These are phyloP conservation scores for Rhodotorula sphaerocarpa DNA, from an alignment of 768 basidiomycete genomes.

Conservation along the genomic window DNA sequence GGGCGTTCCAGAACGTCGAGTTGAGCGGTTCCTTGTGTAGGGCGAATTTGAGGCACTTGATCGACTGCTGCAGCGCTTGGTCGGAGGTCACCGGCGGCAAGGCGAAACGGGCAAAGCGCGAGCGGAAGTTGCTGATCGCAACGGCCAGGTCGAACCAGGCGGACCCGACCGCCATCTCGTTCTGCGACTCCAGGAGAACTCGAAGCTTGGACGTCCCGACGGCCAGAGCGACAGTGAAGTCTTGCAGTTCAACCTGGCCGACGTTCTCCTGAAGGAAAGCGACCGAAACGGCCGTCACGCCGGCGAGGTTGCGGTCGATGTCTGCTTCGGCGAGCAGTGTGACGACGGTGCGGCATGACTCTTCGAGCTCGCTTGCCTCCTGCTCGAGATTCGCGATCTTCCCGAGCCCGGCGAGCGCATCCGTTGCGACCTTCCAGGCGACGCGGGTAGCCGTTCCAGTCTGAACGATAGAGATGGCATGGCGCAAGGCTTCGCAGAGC, in stretches of 20 bases:
- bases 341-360: neutral
- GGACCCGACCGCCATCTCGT: conserved; percentile 51
- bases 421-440: conserved; percentile 73
- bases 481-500: conserved; percentile 55
- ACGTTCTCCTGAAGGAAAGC: neutral
- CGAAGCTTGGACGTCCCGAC: conserved; percentile 39
- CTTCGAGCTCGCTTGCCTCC: conserved; percentile 7
- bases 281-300: conserved; percentile 23
- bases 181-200: conserved; percentile 46
- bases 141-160: conserved; percentile 68
- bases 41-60: conserved; percentile 59
- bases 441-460: conserved; percentile 57
- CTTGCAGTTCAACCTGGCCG: neutral
- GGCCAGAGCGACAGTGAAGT: conserved; percentile 37
- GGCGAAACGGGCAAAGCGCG: conserved; percentile 33
- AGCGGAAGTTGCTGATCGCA: conserved; percentile 52
- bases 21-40: conserved; percentile 65
- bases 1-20: conserved; percentile 67
- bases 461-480: conserved; percentile 51
- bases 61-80: conserved; percentile 48
- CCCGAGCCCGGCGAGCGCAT: conserved; percentile 64
- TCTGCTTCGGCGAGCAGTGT: conserved; percentile 14
- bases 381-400: conserved; percentile 24
- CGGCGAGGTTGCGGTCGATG: conserved; percentile 33
- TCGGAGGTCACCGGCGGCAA: conserved; percentile 39